Percentiles rank a stretch among this genome's conserved stretches.
Evolutionary conservation across 257 asterid species (phyloP).

Genomic region (Ilex asprella): DNA sequence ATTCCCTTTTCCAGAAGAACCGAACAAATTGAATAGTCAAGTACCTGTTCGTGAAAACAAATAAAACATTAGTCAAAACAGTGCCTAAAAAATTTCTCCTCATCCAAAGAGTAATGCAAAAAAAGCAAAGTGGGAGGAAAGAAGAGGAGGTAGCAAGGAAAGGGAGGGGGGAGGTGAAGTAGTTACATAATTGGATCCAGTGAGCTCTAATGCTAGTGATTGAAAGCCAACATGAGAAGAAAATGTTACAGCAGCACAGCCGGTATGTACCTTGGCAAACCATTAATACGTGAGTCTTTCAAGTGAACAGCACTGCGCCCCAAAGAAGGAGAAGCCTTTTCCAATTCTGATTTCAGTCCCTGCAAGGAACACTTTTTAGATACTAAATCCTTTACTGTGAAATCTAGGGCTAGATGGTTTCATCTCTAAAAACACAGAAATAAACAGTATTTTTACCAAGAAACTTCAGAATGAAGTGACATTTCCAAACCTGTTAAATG

Average conservation of each 20-base stretch:
- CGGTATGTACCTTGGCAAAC: constrained; percentile 69
- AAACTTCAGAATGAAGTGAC: too few species aligned
- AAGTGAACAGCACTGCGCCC: constrained; percentile 88
- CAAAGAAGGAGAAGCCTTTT: constrained; percentile 92
- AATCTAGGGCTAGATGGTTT: too few species aligned
- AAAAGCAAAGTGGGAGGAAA: too few species aligned
- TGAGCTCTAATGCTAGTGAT: too few species aligned
- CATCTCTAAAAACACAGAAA: too few species aligned
- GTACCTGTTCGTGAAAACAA: constrained; percentile 47
- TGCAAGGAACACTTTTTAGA: constrained; percentile 12
- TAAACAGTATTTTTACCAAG: too few species aligned
- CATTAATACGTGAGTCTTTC: constrained; percentile 86
- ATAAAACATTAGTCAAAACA: constrained; percentile 1
- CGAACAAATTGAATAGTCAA: constrained; percentile 93
- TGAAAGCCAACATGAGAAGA: too few species aligned
- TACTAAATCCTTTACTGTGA: too few species aligned
- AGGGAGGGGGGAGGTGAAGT: neutral
- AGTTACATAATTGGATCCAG: neutral
- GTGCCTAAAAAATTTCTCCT: too few species aligned
- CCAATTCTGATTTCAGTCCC: constrained; percentile 95
- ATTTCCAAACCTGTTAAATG: too few species aligned
- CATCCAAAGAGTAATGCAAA: too few species aligned
- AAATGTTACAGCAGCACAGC: neutral
- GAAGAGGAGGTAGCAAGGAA: neutral
- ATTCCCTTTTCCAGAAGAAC: constrained; percentile 98